Percentiles rank a stretch among this genome's conserved stretches.
Conservation (phyloP, 345 rosid genomes). For the Sisymbrium altissimum region DNA sequence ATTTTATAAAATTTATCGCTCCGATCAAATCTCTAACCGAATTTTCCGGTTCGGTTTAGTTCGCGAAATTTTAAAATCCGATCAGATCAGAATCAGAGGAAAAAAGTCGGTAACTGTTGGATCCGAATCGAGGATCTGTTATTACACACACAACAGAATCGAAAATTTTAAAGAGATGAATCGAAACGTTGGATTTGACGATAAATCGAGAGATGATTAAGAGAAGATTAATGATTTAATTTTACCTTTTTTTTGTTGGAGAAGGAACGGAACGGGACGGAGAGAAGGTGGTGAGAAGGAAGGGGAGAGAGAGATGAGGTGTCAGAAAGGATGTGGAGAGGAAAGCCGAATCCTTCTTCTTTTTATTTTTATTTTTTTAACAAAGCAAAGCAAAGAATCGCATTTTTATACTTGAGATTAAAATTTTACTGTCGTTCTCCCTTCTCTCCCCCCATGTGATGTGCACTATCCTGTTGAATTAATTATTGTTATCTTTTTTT, state of each 20-base stretch:
- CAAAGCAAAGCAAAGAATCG: conserved; percentile 26
- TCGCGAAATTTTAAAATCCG: not conserved
- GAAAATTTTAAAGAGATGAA: not conserved
- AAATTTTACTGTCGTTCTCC: not conserved
- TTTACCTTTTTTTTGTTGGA: not conserved
- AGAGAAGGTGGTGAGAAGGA: conserved; percentile 13
- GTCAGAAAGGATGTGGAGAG: conserved; percentile 28
- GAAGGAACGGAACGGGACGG: conserved; percentile 35
- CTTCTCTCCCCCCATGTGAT: conserved; percentile 3
- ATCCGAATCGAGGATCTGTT: conserved; percentile 17
- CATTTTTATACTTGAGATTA: conserved; percentile 25
- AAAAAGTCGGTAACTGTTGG: not conserved
- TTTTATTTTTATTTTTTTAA: not conserved
- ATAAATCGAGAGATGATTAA: not conserved
- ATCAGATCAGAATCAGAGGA: not conserved
- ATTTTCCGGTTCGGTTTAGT: not conserved
- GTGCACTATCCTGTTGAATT: conserved; percentile 2
- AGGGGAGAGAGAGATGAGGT: conserved; percentile 39
- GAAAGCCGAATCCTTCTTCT: not conserved
- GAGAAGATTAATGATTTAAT: not conserved
- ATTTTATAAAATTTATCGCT: not conserved
- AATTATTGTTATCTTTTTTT: conserved; percentile 17
- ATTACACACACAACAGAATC: not conserved
- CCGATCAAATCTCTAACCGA: not conserved
- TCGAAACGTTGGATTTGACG: conserved; percentile 13